Evolutionary conservation across 2,329 filamentous ascomycete species (phyloP).

Genomic region (Colletotrichum orbiculare): DNA sequence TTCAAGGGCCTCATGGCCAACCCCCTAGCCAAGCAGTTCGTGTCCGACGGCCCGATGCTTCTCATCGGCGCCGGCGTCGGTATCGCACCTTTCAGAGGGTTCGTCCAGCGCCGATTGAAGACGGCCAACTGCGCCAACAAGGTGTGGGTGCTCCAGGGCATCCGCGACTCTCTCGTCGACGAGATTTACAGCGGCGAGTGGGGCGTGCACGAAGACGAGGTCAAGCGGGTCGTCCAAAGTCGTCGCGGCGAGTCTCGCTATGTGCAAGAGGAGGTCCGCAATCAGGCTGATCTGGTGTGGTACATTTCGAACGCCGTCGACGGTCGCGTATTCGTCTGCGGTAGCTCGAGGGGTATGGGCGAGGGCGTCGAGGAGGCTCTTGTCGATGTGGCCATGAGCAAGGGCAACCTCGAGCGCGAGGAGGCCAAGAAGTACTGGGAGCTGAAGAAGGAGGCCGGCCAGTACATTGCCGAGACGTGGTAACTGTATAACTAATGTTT

Average conservation of each 20-base stretch:
- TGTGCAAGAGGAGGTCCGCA: slow-evolving; percentile 92
- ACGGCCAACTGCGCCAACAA: slow-evolving; percentile 98
- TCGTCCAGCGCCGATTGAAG: slow-evolving; percentile 92
- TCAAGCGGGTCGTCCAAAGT: slow-evolving; percentile 84
- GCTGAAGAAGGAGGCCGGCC: slow-evolving; percentile 89
- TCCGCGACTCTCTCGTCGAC: slow-evolving; percentile 93
- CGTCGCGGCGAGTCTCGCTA: slow-evolving; percentile 85
- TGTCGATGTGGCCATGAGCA: slow-evolving; percentile 90
- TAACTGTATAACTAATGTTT: slow-evolving; percentile 43
- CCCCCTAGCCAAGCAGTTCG: slow-evolving; percentile 90
- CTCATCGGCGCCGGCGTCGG: slow-evolving; percentile 96
- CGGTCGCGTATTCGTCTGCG: slow-evolving; percentile 95
- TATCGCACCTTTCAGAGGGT: slow-evolving; percentile 96
- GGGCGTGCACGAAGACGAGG: slow-evolving; percentile 89
- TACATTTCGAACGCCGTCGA: slow-evolving; percentile 97
- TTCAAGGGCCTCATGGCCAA: slow-evolving; percentile 99
- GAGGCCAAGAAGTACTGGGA: slow-evolving; percentile 91
- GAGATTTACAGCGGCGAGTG: slow-evolving; percentile 98
- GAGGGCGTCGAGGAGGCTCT: slow-evolving; percentile 92
- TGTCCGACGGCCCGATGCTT: slow-evolving; percentile 95
- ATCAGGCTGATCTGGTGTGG: slow-evolving; percentile 97
- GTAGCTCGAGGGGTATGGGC: slow-evolving; percentile 95
- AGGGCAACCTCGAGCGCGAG: slow-evolving; percentile 85
- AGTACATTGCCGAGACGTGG: slow-evolving; percentile 92
- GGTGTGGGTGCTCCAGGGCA: slow-evolving; percentile 94